Evolutionary conservation across 345 rosid genomes (phyloP).

Genomic region (Iberis pinnata): DNA sequence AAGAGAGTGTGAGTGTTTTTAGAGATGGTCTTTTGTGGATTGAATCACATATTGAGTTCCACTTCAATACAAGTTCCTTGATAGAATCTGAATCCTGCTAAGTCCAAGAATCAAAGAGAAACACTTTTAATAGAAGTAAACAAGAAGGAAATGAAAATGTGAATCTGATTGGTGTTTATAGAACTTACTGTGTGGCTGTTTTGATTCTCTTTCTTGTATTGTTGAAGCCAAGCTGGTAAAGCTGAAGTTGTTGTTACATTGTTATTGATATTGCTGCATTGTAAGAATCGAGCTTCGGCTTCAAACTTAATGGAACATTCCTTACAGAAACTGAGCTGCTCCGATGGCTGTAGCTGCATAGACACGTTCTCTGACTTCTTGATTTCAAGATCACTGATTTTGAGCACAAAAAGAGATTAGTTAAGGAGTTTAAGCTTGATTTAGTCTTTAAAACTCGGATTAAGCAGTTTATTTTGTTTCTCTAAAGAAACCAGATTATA

Average conservation of each 20-base stretch:
- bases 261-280: constrained; percentile 29
- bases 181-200: constrained; percentile 29
- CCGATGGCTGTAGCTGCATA: constrained; percentile 27
- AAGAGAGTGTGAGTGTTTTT: constrained; percentile 50
- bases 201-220: constrained; percentile 53
- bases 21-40: constrained; percentile 42
- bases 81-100: constrained; percentile 43
- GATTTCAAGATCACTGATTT: constrained; percentile 26
- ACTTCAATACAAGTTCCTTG: constrained; percentile 51
- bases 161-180: background rate
- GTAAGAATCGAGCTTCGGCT: constrained; percentile 37
- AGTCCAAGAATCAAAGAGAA: constrained; percentile 17
- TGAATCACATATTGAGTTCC: constrained; percentile 57
- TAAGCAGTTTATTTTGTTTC: too few relatives aligned
- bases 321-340: constrained; percentile 40
- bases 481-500: background rate
- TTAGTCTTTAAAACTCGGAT: background rate
- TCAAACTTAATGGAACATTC: constrained; percentile 48
- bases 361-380: constrained; percentile 39
- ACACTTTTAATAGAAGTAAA: background rate
- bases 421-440: background rate
- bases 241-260: too few relatives aligned
- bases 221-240: constrained; percentile 85
- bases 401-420: background rate
- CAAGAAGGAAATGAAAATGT: background rate